Evolutionary conservation across 1,284 basidiomycete species (phyloP), one percentile per base, ranked within the genome.

Genomic region (Ustilago loliicola): DNA sequence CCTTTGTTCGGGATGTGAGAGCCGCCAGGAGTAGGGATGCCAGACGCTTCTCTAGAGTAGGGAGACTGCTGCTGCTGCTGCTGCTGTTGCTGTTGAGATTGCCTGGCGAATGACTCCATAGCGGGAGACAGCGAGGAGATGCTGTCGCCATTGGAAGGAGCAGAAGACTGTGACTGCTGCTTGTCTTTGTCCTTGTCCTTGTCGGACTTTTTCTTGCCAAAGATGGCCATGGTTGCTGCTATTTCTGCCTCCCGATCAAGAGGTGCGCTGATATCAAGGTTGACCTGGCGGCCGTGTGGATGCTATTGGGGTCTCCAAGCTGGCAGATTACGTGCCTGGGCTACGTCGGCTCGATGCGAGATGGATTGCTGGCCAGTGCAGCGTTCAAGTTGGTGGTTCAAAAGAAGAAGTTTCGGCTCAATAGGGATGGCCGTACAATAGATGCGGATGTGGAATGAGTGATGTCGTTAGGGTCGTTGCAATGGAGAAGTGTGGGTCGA

Each of bases 141-240:
- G 60, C 72, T 76, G 55, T 74, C 69, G 55, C 64, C 61, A 62
- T 71, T 72, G 52, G 53, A 57, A 21, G 73, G 48, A 53, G 34
- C 40, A n/a, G 66, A 57, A 29, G 7, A 50, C 53, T 45, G 42
- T n/a, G 9, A 48, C 56, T 15, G 61, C 55, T 69, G 47, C 53
- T 74, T 74, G 47, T 61, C 64, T 32, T 58, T 68, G 52, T 61
- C 70, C 61, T 70, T 75, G 58, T 79, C 73, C 61, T 72, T 70
- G 65, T 83, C 82, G 60, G 81, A 80, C 76, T 83, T 83, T 62
- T 80, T 80, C 73, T 83, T 83, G 67, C 82, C 82, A 61, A 83
- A 83, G 81, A 83, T 83, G 68, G 81, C 81, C 82, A 83, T 83
- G 59, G 23, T 17, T 36, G 62, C 23, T 34, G 13, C 25, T 38